Conservation (phyloP, 2,329 filamentous ascomycete species). For the Fusarium piperis region DNA sequence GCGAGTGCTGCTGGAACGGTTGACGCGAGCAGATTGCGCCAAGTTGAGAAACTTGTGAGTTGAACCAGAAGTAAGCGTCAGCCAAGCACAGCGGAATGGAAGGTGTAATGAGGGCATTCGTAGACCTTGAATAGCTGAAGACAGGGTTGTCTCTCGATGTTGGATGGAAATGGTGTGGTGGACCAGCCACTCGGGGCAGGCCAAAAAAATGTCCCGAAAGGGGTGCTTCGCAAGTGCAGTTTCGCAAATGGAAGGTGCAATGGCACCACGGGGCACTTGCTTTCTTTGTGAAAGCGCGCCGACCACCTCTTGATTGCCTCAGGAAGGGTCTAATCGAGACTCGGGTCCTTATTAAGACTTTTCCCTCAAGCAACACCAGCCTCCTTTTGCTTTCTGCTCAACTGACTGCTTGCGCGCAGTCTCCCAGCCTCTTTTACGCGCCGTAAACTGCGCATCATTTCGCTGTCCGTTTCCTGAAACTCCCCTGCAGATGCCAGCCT, state of each 20-base stretch:
- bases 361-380: slow-evolving; percentile 10
- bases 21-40: neutral
- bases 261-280: neutral
- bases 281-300: slow-evolving; percentile 8
- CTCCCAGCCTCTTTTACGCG: neutral
- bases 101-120: neutral
- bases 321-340: slow-evolving; percentile 12
- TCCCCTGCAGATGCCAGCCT: slow-evolving; percentile 34
- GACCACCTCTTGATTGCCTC: slow-evolving; percentile 30
- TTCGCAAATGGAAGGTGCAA: slow-evolving; percentile 27
- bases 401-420: neutral
- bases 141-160: neutral
- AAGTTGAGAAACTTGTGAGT: neutral
- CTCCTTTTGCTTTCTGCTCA: neutral
- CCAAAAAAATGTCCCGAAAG: neutral
- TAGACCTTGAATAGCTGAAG: neutral
- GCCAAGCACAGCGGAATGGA: neutral
- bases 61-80: neutral
- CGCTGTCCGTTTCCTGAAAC: slow-evolving; percentile 1
- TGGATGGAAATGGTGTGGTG: neutral
- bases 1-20: neutral
- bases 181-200: neutral
- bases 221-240: neutral
- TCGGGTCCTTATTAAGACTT: neutral
- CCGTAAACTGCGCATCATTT: neutral